Percentiles rank a stretch among this genome's conserved stretches.
phyloP scores from a whole-genome alignment of 495 filamentous ascomycete species.

The Penicillium chermesinum region DNA sequence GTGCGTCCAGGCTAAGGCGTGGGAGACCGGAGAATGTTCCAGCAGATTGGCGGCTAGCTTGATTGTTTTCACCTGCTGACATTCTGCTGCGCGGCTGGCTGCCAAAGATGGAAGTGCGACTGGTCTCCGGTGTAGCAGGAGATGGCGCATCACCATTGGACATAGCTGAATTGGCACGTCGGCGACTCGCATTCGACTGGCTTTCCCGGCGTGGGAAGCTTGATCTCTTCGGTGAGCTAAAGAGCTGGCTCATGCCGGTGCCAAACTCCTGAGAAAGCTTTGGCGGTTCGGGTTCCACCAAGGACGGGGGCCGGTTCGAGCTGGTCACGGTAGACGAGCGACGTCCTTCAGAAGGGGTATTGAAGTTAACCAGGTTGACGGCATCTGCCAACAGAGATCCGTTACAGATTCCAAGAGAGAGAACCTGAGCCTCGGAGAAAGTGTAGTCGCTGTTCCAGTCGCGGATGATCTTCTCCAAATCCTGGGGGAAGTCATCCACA shows the following conservation, averaged over 20 bases:
- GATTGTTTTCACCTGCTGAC: background rate
- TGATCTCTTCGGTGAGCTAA: constrained; percentile 16
- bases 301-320: constrained; percentile 53
- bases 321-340: constrained; percentile 44
- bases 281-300: constrained; percentile 56
- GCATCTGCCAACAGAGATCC: constrained; percentile 50
- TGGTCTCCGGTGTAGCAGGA: constrained; percentile 29
- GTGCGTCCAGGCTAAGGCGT: constrained; percentile 39
- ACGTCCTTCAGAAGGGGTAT: constrained; percentile 45
- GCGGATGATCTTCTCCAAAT: constrained; percentile 59
- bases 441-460: constrained; percentile 71
- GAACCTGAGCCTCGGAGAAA: constrained; percentile 44
- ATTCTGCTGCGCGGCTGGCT: background rate
- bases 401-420: constrained; percentile 54
- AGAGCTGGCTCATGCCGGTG: constrained; percentile 23
- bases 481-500: constrained; percentile 63
- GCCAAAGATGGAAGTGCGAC: background rate
- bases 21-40: constrained; percentile 39
- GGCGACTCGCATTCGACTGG: constrained; percentile 15
- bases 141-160: constrained; percentile 21
- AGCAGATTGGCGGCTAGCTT: background rate
- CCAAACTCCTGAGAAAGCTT: constrained; percentile 49
- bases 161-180: constrained; percentile 30
- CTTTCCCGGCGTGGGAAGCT: background rate
- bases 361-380: constrained; percentile 47